Evolutionary conservation across 129 eudicot species (phyloP).

Genomic region (Artemisia annua): DNA sequence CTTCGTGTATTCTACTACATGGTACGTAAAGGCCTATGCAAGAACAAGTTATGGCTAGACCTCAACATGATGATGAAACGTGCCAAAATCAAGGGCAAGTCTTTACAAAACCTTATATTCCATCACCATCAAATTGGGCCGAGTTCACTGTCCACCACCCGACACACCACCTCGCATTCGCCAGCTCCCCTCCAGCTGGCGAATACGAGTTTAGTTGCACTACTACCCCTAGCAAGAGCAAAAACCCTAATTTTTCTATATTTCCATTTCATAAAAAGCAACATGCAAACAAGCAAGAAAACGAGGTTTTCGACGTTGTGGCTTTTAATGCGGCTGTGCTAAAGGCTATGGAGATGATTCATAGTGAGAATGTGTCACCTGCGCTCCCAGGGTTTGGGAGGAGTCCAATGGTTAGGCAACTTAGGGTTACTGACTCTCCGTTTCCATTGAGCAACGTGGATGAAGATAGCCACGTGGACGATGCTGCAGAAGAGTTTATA

Average conservation of each 20-base stretch:
- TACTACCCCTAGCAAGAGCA: conserved; percentile 37
- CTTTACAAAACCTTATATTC: conserved; percentile 57
- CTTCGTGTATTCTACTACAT: conserved; percentile 47
- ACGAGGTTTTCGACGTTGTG: conserved; percentile 13
- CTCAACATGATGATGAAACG: conserved; percentile 69
- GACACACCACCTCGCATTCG: neutral
- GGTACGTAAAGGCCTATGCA: conserved; percentile 60
- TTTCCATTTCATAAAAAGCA: conserved; percentile 37
- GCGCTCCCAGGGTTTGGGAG: conserved; percentile 61
- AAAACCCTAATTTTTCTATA: conserved; percentile 20
- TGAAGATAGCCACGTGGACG: conserved; percentile 41
- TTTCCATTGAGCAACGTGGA: conserved; percentile 42
- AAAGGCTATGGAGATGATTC: conserved; percentile 53
- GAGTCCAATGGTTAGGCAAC: conserved; percentile 67
- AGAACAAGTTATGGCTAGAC: conserved; percentile 48
- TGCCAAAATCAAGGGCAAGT: conserved; percentile 57
- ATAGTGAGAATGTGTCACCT: conserved; percentile 52
- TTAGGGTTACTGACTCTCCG: conserved; percentile 77
- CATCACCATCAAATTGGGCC: conserved; percentile 50
- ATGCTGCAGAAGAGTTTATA: conserved; percentile 64
- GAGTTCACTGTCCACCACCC: conserved; percentile 27
- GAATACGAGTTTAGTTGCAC: conserved; percentile 78
- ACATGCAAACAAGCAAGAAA: conserved; percentile 1
- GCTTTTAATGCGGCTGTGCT: conserved; percentile 31
- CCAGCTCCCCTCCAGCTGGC: neutral